A percentile compares a stretch with the other conserved stretches of the same genome.
These are phyloP conservation scores for Xylaria digitata DNA, from an alignment of 2,329 filamentous ascomycete genomes.

Conservation along the genomic window DNA sequence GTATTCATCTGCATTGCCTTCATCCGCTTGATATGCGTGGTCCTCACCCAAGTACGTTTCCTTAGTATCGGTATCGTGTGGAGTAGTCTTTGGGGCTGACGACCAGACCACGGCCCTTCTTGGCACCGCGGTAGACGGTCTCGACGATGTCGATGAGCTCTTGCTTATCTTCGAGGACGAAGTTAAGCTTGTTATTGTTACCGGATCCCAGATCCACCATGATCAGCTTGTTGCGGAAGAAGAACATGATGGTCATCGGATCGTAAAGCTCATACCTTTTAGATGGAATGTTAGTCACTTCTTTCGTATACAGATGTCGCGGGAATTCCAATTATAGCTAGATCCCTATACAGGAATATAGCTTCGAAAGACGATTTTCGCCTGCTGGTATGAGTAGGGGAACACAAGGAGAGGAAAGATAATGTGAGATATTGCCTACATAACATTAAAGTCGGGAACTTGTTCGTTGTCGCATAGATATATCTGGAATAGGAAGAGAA, in stretches of 20 bases:
- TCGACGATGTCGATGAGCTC: constrained; percentile 99
- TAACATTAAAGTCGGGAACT: constrained; percentile 92
- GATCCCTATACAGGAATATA: background rate
- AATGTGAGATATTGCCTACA: constrained; percentile 57
- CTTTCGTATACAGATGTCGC: too few relatives aligned
- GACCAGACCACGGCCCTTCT: constrained; percentile 96
- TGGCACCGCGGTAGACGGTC: constrained; percentile 97
- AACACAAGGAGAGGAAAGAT: background rate
- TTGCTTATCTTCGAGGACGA: constrained; percentile 96
- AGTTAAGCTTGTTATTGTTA: constrained; percentile 99
- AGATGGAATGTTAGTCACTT: constrained; percentile 10
- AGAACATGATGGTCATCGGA: constrained; percentile 95
- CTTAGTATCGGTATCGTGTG: constrained; percentile 49
- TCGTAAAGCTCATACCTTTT: constrained; percentile 82
- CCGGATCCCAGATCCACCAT: constrained; percentile 98
- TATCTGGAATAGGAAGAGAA: constrained; percentile 58
- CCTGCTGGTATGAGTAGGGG: background rate
- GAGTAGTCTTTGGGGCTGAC: constrained; percentile 87
- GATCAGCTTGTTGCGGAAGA: constrained; percentile 99
- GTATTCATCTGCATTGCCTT: background rate
- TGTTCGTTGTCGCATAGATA: constrained; percentile 95
- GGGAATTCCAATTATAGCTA: too few relatives aligned
- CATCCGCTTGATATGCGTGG: background rate
- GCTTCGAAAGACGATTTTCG: too few relatives aligned
- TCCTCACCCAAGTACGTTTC: background rate